Conservation (phyloP, 2,329 filamentous ascomycete species). For the Cladophialophora immunda region DNA sequence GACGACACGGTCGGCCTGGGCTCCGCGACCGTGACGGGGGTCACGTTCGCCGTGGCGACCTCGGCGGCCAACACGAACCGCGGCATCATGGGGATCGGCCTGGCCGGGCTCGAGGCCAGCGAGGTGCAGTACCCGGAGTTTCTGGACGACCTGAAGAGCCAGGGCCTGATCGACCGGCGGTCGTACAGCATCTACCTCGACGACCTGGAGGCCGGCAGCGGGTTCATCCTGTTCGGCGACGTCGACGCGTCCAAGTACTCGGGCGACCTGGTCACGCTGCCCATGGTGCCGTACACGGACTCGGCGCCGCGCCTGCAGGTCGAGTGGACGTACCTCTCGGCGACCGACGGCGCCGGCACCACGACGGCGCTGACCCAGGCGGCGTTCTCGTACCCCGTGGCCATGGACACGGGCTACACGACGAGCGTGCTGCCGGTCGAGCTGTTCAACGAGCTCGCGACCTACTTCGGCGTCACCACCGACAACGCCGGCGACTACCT, state of each 20-base stretch:
- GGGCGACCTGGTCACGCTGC: constrained; percentile 68
- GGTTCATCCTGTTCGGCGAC: constrained; percentile 80
- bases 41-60: constrained; percentile 69
- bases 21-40: constrained; percentile 63
- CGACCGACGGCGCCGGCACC: constrained; percentile 4
- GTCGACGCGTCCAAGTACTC: constrained; percentile 77
- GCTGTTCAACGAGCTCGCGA: constrained; percentile 2
- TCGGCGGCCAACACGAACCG: constrained; percentile 58
- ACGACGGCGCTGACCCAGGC: neutral
- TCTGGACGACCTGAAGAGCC: constrained; percentile 68
- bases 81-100: constrained; percentile 65
- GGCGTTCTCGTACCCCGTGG: constrained; percentile 4
- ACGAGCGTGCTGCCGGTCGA: constrained; percentile 4
- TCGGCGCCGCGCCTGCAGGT: constrained; percentile 5
- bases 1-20: constrained; percentile 47
- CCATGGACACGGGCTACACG: constrained; percentile 9
- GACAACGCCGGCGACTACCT: constrained; percentile 1
- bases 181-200: constrained; percentile 48
- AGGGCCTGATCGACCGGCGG: constrained; percentile 62
- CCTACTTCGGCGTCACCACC: neutral
- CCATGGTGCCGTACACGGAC: constrained; percentile 52
- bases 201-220: constrained; percentile 66
- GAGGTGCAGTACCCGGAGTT: constrained; percentile 64
- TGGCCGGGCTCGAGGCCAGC: constrained; percentile 44
- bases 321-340: constrained; percentile 6